Conservation (phyloP, 1,139 yeast genomes). For the Hyphopichia buzzinii region DNA sequence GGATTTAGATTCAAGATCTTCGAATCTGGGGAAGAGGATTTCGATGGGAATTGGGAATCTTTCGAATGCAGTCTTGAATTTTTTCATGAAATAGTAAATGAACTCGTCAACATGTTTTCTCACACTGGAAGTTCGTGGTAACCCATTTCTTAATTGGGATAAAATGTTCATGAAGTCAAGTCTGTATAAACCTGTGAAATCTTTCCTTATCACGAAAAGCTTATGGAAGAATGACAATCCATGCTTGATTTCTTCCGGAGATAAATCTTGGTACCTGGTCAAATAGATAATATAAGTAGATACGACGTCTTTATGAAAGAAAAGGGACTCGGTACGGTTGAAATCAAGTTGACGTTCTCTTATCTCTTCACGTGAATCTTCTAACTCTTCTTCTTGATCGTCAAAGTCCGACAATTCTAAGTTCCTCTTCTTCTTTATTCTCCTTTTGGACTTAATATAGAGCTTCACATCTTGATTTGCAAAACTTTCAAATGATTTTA, state of each 20-base stretch:
- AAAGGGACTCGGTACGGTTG: constrained; percentile 34
- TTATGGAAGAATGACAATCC: constrained; percentile 72
- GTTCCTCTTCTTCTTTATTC: constrained; percentile 22
- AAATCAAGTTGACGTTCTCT: constrained; percentile 55
- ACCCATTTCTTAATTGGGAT: constrained; percentile 27
- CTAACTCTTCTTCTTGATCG: constrained; percentile 38
- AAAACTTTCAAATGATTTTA: constrained; percentile 68
- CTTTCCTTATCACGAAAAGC: constrained; percentile 59
- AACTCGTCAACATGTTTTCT: constrained; percentile 66
- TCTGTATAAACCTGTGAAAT: constrained; percentile 62
- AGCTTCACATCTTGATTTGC: constrained; percentile 61
- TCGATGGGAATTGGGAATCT: constrained; percentile 65
- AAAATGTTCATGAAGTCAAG: constrained; percentile 64
- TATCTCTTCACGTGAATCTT: constrained; percentile 37
- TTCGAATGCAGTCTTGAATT: constrained; percentile 49
- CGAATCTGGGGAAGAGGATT: constrained; percentile 62
- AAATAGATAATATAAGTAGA: constrained; percentile 54
- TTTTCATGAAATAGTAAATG: constrained; percentile 63
- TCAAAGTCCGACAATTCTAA: constrained; percentile 20
- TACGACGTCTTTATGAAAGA: constrained; percentile 43
- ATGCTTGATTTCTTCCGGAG: constrained; percentile 58
- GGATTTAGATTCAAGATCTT: constrained; percentile 36
- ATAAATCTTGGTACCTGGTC: constrained; percentile 59
- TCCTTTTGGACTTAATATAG: constrained; percentile 51
- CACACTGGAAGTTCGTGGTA: constrained; percentile 36